Base-by-base conservation (phyloP, 371 early-diverging fungal species). In the Mucor lusitanicus region DNA sequence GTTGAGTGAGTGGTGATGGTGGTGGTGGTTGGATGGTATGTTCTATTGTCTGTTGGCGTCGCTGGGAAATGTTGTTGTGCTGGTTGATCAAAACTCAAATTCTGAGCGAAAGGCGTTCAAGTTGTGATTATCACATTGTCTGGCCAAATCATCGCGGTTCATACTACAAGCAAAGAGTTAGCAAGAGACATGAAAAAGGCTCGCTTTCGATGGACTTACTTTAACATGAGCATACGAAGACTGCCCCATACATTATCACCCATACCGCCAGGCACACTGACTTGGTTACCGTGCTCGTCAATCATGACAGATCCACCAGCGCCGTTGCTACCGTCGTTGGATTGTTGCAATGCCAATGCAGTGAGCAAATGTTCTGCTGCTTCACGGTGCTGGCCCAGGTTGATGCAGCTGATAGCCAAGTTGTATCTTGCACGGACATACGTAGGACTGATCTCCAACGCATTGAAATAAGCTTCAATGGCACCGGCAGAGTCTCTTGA, bases 341-440 rank as follows among this genome's bases (percentile, higher is more conserved):
- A 79, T 56, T 85, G 83, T 70, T 96, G 97, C 23, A 94, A 78
- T 2, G 90, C 78, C 42, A 97, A 77, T 1, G 95, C 94, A 3
- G 87, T 87, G 50, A 97, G 77, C 19, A 97, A 75, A 76, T 98
- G 94, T 63, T 94, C 95, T 4, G 93, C 95, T 0, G 97, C 96
- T 73, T 97, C 97, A 13, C 83, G 75, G 65, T 95, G 91, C 63
- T 91, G 87, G 4, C 91, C 92, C 48, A 96, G 65, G 72, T 95
- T 94, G 44, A 96, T 91, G 73, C 94, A 94, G 28, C 91, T 88
- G 40, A 98, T 88, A n/a, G 94, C 94, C 35, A 97, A 78, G 74
- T 98, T 98, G 82, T 95, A 97, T 35, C 95, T 84, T 8, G 94
- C 98, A n/a, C 98, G 89, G 23, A 97, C 89, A 80, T 89, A 97